Base-by-base conservation (phyloP, 2,329 filamentous ascomycete genomes). In the Exophiala oligosperma region DNA sequence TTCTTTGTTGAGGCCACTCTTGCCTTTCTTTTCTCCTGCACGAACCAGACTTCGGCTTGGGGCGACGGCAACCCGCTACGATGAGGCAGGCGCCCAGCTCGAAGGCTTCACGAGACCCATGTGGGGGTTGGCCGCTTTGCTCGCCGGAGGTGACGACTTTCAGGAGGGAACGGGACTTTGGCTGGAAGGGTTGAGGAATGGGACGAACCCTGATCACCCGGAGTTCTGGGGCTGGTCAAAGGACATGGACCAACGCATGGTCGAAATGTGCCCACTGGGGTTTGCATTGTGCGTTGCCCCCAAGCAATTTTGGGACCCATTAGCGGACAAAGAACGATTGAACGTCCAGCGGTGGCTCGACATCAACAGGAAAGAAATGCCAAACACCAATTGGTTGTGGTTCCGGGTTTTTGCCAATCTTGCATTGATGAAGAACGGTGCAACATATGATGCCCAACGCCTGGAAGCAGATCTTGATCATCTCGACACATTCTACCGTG, bases 401-500 rank as follows among this genome's bases (percentile, higher is more conserved):
- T 93, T 93, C 70, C 84, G 90, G 40, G 88, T 93, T 4, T 93
- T 93, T 69, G 89, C 89, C 40, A 93, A 93, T 66, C 79, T 93
- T 0, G 89, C 89, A 0, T 73, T 92, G 35, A 88, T 88, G 69
- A 89, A 87, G 65, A 90, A 91, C 65, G 87, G 87, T 1, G 89
- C 86, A 0, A 81, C 82, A 49, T 90, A 87, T 74, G 89, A 87
- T 0, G 84, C 88, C 62, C 80, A 85, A 46, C 81, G 86, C 23
- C 81, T 92, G 23, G 86, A 90, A 57, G 84, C 84, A 21, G 90
- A 92, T 69, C 90, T 93, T 69, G 82, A 88, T 66, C 89, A 92
- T 65, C 78, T 93, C 8, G 85, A 92, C 67, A 90, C 87, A 0
- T 93, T 92, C 71, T 91, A 92, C 69, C 84, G 89, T n/a, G 89